Percentiles rank a stretch among this genome's conserved stretches.
Conservation (phyloP, 75 land plant genomes). For the Picea glauca region DNA sequence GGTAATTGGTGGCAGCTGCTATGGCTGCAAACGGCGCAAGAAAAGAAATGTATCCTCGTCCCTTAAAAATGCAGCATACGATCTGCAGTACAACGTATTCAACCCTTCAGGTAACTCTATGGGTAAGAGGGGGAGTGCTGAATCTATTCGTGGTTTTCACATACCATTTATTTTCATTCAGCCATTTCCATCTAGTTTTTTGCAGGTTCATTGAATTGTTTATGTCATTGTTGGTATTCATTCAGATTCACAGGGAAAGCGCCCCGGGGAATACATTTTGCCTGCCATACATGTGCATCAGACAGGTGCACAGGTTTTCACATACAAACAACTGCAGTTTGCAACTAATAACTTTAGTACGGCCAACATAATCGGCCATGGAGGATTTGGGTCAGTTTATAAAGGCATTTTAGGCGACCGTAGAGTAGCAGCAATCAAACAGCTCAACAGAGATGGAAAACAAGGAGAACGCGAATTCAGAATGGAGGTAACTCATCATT, state of each 20-base stretch:
- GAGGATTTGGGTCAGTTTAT: conserved; percentile 78
- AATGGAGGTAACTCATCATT: conserved; percentile 47
- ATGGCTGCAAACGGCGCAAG: conserved; percentile 3
- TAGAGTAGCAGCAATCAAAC: conserved; percentile 62
- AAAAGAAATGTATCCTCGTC: not conserved
- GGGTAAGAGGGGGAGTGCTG: too few relatives aligned
- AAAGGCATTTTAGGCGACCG: conserved; percentile 62
- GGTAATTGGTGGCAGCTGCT: conserved; percentile 4
- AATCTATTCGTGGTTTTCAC: too few relatives aligned
- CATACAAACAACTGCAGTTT: conserved; percentile 68
- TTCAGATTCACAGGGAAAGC: too few relatives aligned
- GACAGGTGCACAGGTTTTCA: conserved; percentile 48
- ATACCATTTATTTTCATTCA: too few relatives aligned
- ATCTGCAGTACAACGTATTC: not conserved
- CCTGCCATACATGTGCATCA: too few relatives aligned
- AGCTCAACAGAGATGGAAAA: conserved; percentile 66
- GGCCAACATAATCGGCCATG: conserved; percentile 71
- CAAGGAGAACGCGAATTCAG: conserved; percentile 88
- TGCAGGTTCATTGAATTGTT: too few relatives aligned
- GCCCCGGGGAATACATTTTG: too few relatives aligned
- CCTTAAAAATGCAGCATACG: not conserved
- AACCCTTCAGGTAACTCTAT: not conserved
- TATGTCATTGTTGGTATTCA: too few relatives aligned
- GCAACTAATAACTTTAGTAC: conserved; percentile 70
- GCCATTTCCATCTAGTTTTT: too few relatives aligned